phyloP scores from a whole-genome alignment of 768 basidiomycete species.

The Tricholoma flavovirens region DNA sequence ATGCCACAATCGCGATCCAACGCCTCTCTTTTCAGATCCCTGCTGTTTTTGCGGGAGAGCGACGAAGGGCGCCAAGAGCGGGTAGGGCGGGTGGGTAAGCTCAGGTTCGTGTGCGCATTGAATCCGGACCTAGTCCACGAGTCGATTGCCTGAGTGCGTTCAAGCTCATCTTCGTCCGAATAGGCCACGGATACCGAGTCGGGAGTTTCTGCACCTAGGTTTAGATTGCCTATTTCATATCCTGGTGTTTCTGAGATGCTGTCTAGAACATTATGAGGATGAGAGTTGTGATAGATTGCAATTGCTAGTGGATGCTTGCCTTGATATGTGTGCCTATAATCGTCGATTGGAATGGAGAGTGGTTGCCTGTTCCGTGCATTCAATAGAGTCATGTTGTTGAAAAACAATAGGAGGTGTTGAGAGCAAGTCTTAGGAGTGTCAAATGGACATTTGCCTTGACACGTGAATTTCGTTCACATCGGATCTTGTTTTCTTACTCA shows the following conservation, averaged over 20 bases:
- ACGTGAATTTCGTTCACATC: too few species aligned
- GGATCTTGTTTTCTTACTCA: too few species aligned
- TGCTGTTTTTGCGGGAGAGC: not conserved
- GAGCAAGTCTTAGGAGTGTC: too few species aligned
- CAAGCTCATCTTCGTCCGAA: not conserved
- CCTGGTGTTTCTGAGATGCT: not conserved
- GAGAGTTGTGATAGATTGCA: too few species aligned
- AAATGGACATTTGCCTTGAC: too few species aligned
- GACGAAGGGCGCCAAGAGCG: not conserved
- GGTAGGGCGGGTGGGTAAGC: not conserved
- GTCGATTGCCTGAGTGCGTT: not conserved
- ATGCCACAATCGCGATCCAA: slow-evolving; percentile 18
- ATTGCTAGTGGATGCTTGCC: too few species aligned
- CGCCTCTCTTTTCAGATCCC: not conserved
- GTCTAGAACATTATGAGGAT: not conserved
- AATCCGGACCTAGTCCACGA: not conserved
- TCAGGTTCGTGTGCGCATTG: not conserved
- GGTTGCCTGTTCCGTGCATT: too few species aligned
- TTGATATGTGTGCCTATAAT: too few species aligned
- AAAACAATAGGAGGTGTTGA: too few species aligned
- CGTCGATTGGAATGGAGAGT: too few species aligned
- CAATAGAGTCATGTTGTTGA: too few species aligned
- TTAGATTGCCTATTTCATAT: slow-evolving; percentile 2
- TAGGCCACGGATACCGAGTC: slow-evolving; percentile 6
- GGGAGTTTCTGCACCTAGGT: slow-evolving; percentile 16